Base-by-base conservation (phyloP, 495 filamentous ascomycete species). In the Penicillium salamii region DNA sequence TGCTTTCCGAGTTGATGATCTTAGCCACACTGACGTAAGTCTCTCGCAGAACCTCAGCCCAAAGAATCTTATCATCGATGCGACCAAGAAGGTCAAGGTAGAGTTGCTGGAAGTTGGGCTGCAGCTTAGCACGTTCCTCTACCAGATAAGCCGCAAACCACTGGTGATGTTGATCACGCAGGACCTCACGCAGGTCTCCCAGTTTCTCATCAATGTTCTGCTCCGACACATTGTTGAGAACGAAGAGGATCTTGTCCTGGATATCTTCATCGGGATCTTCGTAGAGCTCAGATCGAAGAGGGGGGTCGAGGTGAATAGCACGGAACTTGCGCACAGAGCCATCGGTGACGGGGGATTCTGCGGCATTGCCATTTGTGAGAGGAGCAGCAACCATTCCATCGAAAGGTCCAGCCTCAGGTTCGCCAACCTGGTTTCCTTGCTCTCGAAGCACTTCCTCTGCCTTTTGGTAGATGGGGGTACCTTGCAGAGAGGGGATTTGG, bases 141-240 rank as follows among this genome's bases (percentile, higher is more conserved):
- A 99, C 93, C n/a, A 99, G 72, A 62, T 96, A 95, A 14, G 81
- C 81, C 7, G 93, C 93, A 57, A 99, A 97, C 93, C 93, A 99
- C 62, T 93, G 89, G 58, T 92, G 86, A 61, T 96, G 86, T 48
- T 84, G 80, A 44, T 88, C 82, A 34, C 89, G 80, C 42, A 97
- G 61, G 21, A 86, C 81, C 28, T 92, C 85, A 29, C 78, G 84
- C 15, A 99, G 78, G 46, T 93, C 90, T 32, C 75, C 75, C 52
- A 88, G 82, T 63, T 96, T 97, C 24, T 83, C 76, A 26, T 88
- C 84, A 8, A 97, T 77, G 45, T 96, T 97, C 17, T 85, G 82
- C 39, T 89, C 83, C 0, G 93, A 97, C 15, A 97, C 81, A 57
- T 99, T 99, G 74, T 99, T 99, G 49, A 99, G 72, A 26, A 91